Base-by-base conservation (phyloP, 2,329 filamentous ascomycete genomes). In the Harringtonia lauricola region DNA sequence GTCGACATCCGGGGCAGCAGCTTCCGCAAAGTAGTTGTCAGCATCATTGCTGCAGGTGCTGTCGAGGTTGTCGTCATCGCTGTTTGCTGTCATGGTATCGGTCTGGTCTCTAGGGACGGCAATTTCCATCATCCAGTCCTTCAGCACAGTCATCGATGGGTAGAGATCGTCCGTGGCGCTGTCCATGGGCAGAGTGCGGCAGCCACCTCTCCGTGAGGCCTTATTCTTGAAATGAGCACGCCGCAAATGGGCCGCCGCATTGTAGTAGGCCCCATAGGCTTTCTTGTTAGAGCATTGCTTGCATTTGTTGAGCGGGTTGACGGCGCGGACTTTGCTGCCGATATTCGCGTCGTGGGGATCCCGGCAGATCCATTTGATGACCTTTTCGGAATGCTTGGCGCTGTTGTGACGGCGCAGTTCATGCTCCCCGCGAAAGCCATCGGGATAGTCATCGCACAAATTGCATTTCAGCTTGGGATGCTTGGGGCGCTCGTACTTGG, bases 221-320 rank as follows among this genome's bases (percentile, higher is more conserved):
- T 75, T 76, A 42, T 69, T 81, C 57, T 83, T 85, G 70, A 95
- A 96, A 59, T 96, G 90, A 1, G 83, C 83, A 40, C 90, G 80
- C 35, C 89, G 76, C 9, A 96, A 72, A 59, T 96, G 90, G 1
- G 88, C 90, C 0, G 88, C 88, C 1, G 89, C 90, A 55, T 96
- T 96, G 65, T 96, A 95, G 64, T 95, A 92, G 15, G 85, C 86
- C 4, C 84, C 84, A 54, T 96, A 96, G 46, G 76, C 74, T 67
- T 95, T 95, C 44, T 73, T 66, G 36, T 73, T 72, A 39, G 72
- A 74, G 61, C 90, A 96, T 39, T 84, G 76, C 62, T 94, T 94
- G 74, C 89, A 95, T 52, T 83, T 83, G 41, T 70, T 68, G 29
- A 96, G 73, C 34, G 88, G 81, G 42, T 63, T 74, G 64, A 73